A percentile compares a stretch with the other conserved stretches of the same genome.
Conservation (phyloP, 495 filamentous ascomycete species). For the Xanthoparmelia taractica region DNA sequence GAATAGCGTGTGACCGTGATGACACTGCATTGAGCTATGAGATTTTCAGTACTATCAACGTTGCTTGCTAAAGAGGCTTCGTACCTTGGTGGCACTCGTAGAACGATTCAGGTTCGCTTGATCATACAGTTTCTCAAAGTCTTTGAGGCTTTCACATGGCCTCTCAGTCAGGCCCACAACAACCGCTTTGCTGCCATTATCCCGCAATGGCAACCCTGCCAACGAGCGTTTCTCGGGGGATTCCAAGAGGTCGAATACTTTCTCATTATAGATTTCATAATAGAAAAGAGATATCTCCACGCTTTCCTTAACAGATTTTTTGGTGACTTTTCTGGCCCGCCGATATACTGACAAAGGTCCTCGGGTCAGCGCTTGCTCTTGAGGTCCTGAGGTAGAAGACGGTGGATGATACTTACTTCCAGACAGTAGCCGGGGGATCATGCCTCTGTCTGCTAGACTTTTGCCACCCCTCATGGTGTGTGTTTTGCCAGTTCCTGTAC, state of each 20-base stretch:
- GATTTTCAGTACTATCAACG: neutral
- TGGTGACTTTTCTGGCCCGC: conserved; percentile 75
- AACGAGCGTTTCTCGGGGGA: conserved; percentile 81
- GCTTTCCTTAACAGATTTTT: conserved; percentile 67
- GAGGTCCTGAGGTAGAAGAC: neutral
- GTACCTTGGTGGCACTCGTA: conserved; percentile 81
- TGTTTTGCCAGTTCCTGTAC: conserved; percentile 93
- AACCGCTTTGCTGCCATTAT: conserved; percentile 80
- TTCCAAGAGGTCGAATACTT: conserved; percentile 89
- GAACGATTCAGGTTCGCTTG: conserved; percentile 89
- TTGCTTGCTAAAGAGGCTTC: neutral
- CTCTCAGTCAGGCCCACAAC: conserved; percentile 88
- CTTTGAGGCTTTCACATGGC: conserved; percentile 75
- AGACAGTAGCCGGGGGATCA: conserved; percentile 84
- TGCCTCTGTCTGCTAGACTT: conserved; percentile 76
- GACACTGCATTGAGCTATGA: conserved; percentile 79
- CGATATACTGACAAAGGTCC: conserved; percentile 53
- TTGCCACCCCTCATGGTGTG: conserved; percentile 97
- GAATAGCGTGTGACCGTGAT: conserved; percentile 85
- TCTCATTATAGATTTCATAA: conserved; percentile 98
- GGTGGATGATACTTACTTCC: conserved; percentile 26
- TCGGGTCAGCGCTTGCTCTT: neutral
- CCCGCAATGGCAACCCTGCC: conserved; percentile 78
- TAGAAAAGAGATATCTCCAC: conserved; percentile 82
- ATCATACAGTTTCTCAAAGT: conserved; percentile 88